These are phyloP conservation scores for Mucor indicus DNA, from an alignment of 371 early-diverging fungal species.

Conservation along the genomic window DNA sequence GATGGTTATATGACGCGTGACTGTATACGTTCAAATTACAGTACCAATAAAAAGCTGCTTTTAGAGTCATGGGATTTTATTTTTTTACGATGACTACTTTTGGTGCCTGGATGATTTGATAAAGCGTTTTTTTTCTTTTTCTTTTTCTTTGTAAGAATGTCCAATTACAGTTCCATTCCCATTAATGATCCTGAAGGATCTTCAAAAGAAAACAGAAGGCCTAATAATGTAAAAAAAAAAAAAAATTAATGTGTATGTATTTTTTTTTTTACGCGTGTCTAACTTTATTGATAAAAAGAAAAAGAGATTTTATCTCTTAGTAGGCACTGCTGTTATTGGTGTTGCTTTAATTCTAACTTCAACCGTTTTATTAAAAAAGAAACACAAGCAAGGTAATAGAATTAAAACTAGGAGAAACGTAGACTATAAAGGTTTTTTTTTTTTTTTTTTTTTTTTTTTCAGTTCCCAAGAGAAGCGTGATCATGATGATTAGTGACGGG, in stretches of 20 bases:
- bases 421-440: too few species aligned
- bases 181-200: conserved; percentile 14
- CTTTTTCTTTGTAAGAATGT: neutral
- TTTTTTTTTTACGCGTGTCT: neutral
- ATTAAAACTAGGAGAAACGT: too few species aligned
- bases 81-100: too few species aligned
- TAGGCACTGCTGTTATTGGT: conserved; percentile 16
- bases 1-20: too few species aligned
- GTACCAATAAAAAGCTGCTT: too few species aligned
- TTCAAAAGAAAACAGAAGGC: neutral
- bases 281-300: too few species aligned
- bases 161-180: conserved; percentile 21
- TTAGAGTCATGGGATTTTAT: too few species aligned
- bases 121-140: conserved; percentile 6
- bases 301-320: conserved; percentile 12
- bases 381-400: conserved; percentile 12
- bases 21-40: too few species aligned
- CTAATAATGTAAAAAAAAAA: conserved; percentile 8
- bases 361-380: conserved; percentile 6
- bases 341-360: conserved; percentile 8
- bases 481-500: conserved; percentile 92
- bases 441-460: neutral
- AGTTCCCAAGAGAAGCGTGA: conserved; percentile 60
- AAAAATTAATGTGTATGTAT: too few species aligned
- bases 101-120: too few species aligned